A percentile compares a stretch with the other conserved stretches of the same genome.
phyloP scores from a whole-genome alignment of 345 rosid genomes.

The sweet orange (Citrus sinensis) region DNA sequence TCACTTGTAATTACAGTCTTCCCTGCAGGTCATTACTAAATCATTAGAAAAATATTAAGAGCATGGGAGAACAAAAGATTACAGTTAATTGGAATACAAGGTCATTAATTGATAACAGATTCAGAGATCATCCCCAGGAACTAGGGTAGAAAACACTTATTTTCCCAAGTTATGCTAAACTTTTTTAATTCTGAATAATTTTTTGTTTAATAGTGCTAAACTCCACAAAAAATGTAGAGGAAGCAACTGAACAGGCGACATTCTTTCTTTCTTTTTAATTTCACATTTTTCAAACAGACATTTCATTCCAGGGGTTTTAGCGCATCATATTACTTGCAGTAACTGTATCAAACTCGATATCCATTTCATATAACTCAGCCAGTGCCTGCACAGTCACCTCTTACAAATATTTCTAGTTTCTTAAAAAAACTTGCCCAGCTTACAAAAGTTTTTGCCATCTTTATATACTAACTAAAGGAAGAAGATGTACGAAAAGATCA shows the following conservation, averaged over 20 bases:
- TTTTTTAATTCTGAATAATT: neutral
- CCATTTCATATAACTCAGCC: neutral
- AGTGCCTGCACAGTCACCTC: neutral
- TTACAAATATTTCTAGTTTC: neutral
- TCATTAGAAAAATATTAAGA: constrained; percentile 3
- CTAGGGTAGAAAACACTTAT: neutral
- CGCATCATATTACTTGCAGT: neutral
- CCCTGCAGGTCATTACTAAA: constrained; percentile 50
- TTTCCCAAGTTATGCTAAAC: neutral
- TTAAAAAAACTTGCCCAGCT: neutral
- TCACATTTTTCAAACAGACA: neutral
- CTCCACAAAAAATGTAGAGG: neutral
- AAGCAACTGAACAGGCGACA: neutral
- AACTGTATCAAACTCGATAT: neutral
- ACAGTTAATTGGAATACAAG: neutral
- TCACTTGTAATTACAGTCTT: constrained; percentile 99
- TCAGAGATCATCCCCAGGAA: neutral
- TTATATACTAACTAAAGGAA: neutral
- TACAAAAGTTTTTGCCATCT: neutral
- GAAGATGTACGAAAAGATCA: neutral
- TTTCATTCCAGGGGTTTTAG: neutral
- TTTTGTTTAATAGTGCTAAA: neutral
- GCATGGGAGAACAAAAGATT: constrained; percentile 8
- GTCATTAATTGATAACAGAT: neutral
- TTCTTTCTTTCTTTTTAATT: neutral